Evolutionary conservation across 768 basidiomycete genomes (phyloP).

Genomic region (Fomitopsis pulvina): DNA sequence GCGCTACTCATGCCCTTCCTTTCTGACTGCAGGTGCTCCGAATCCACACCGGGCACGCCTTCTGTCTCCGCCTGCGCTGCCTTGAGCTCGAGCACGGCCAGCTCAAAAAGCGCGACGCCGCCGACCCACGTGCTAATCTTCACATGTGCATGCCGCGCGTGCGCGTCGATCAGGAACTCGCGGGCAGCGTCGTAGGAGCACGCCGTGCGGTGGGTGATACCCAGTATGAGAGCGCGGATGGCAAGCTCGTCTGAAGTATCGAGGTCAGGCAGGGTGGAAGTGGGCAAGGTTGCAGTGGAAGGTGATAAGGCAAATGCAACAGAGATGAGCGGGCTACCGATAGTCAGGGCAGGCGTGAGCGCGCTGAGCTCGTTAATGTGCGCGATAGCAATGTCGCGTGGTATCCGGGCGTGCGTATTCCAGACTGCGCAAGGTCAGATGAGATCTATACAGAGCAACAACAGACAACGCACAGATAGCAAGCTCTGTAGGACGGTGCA

Average conservation of each 20-base stretch:
- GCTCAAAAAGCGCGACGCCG: constrained; percentile 62
- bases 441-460: not conserved
- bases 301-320: not conserved
- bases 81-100: constrained; percentile 64
- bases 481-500: constrained; percentile 42
- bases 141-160: constrained; percentile 31
- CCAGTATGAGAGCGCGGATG: constrained; percentile 61
- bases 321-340: constrained; percentile 26
- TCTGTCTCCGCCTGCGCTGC: constrained; percentile 35
- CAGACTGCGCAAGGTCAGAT: constrained; percentile 43
- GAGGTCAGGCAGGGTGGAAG: constrained; percentile 31
- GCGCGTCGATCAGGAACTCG: constrained; percentile 45
- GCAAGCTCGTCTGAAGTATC: constrained; percentile 70
- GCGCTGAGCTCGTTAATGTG: constrained; percentile 51
- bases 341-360: constrained; percentile 39
- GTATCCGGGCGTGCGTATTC: constrained; percentile 68
- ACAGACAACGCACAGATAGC: constrained; percentile 49
- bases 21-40: constrained; percentile 5
- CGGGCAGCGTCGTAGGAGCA: constrained; percentile 39
- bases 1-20: constrained; percentile 8
- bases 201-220: constrained; percentile 56
- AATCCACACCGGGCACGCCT: constrained; percentile 11
- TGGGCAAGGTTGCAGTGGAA: constrained; percentile 5
- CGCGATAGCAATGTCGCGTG: constrained; percentile 41
- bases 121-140: constrained; percentile 62